Evolutionary conservation across 345 rosid species (phyloP), one percentile per base, ranked within the genome.

Genomic region (Geranium rotundifolium): DNA sequence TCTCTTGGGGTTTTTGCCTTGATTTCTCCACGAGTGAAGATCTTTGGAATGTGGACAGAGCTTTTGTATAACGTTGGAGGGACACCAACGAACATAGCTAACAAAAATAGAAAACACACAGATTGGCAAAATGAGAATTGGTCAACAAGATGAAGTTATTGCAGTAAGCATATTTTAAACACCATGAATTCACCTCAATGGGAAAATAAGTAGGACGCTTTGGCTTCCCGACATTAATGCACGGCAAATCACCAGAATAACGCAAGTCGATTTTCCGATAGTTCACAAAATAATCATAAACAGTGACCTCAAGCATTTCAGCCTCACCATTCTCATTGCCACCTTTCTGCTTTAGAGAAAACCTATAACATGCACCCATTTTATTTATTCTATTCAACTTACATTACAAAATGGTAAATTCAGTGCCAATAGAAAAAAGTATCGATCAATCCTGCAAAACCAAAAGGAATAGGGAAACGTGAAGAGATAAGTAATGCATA

Each of bases 151-250:
- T 13, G 27, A 0, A 29, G 29, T n/a, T 39, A 17, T 39, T 41
- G 4, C 39, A 54, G 34, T 10, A 23, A 41, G 54, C 6, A 56
- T 12, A 56, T 41, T 9, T 13, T 17, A 5, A 49, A 15, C 3
- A 56, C 46, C 4, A 59, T 56, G 29, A 10, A 54, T 52, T 31
- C 64, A 87, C 97, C 95, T 92, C 97, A 20, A 89, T 20, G 18
- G 98, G 97, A 71, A 87, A 67, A 71, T 76, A 89, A 31, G 85
- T 83, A 0, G 98, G 98, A 19, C 90, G 81, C 71, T 89, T 87
- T 23, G 97, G 88, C 73, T 85, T 92, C 23, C 98, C 98, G 61
- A 92, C 98, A 72, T 89, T 87, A 19, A 92, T 81, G 74, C 98
- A 92, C 7, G 95, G 98, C 2, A 87, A 68, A 64, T 78, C 85